phyloP scores from a whole-genome alignment of 2,329 filamentous ascomycete genomes.

The Pseudogymnoascus sp. region DNA sequence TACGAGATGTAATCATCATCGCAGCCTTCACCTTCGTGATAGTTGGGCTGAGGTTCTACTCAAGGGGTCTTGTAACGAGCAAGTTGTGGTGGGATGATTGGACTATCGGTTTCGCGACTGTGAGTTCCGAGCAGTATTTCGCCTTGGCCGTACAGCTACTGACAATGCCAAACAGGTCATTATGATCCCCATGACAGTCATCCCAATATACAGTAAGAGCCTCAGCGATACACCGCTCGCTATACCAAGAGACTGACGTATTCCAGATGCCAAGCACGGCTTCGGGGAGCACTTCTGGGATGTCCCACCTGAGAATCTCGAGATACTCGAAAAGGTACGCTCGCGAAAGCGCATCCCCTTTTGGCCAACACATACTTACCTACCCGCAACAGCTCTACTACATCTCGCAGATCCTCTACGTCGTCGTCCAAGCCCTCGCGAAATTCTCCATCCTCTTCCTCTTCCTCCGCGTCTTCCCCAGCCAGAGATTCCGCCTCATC shows the following conservation, averaged over 20 bases:
- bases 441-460: constrained; percentile 11
- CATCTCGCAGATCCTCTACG: constrained; percentile 5
- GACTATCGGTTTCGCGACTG: constrained; percentile 12
- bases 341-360: neutral
- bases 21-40: constrained; percentile 15
- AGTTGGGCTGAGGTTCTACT: constrained; percentile 17
- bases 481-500: neutral
- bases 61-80: constrained; percentile 14
- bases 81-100: constrained; percentile 20
- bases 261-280: neutral
- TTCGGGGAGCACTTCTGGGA: constrained; percentile 10
- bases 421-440: neutral
- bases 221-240: neutral
- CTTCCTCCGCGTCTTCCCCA: constrained; percentile 8
- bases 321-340: neutral
- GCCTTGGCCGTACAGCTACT: neutral
- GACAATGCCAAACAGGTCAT: constrained; percentile 13
- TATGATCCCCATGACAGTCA: constrained; percentile 16
- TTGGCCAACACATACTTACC: neutral
- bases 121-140: constrained; percentile 9
- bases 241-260: neutral
- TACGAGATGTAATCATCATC: constrained; percentile 13
- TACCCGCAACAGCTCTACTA: neutral
- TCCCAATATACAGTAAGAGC: constrained; percentile 16
- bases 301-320: neutral